Conservation (phyloP, 352 stramenopile species). For the Aphanomyces stellatus region DNA sequence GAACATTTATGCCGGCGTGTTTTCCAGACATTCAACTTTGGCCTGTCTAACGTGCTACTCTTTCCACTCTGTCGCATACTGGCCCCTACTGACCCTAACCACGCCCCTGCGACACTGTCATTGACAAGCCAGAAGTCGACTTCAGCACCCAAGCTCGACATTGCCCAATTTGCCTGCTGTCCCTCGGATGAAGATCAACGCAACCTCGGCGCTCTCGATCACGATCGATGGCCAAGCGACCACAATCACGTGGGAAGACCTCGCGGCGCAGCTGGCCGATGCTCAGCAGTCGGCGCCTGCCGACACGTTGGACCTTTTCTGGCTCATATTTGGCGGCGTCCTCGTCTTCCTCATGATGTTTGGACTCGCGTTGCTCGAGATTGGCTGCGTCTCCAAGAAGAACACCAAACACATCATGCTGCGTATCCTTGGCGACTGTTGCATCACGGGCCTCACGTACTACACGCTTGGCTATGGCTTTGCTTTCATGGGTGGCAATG, state of each 20-base stretch:
- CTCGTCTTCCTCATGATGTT: constrained; percentile 58
- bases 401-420: constrained; percentile 70
- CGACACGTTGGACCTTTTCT: constrained; percentile 17
- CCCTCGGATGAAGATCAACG: background rate
- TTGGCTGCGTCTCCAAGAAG: constrained; percentile 45
- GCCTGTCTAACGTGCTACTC: no score
- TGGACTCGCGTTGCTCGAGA: constrained; percentile 59
- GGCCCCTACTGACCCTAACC: no score
- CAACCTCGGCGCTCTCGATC: background rate
- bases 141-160: no score
- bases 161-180: constrained; percentile 6
- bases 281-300: background rate
- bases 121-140: no score
- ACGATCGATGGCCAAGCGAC: background rate
- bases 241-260: background rate
- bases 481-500: constrained; percentile 26
- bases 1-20: no score
- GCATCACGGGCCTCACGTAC: constrained; percentile 42
- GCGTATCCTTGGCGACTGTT: constrained; percentile 68
- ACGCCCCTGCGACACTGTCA: no score
- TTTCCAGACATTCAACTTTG: no score
- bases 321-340: constrained; percentile 29
- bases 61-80: no score
- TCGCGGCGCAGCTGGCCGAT: background rate
- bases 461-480: constrained; percentile 58